Conservation (phyloP, 1,139 yeast species). For the Yamadazyma buinensis region DNA sequence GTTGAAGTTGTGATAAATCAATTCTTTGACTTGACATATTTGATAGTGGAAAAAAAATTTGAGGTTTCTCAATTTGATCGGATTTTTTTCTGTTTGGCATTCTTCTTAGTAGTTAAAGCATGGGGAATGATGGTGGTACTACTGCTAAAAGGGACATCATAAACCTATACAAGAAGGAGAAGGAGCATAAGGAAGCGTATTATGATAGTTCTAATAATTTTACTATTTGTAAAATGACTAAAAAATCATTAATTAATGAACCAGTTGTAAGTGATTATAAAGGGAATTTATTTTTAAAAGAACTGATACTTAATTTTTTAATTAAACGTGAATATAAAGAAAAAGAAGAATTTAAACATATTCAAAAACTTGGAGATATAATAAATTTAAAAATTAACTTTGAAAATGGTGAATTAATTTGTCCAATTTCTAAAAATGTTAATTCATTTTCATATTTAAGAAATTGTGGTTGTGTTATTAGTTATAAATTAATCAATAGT, state of each 20-base stretch:
- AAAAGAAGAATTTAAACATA: conserved; percentile 29
- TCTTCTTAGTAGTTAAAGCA: too few relatives aligned
- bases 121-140: conserved; percentile 54
- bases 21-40: conserved; percentile 22
- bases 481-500: conserved; percentile 21
- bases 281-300: conserved; percentile 71
- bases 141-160: conserved; percentile 45
- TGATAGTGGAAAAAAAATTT: not conserved
- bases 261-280: conserved; percentile 67
- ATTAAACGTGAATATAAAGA: conserved; percentile 25
- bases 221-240: conserved; percentile 25
- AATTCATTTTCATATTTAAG: conserved; percentile 29
- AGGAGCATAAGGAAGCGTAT: conserved; percentile 25
- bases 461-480: conserved; percentile 41
- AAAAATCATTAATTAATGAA: conserved; percentile 21
- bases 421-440: conserved; percentile 41
- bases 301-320: conserved; percentile 57
- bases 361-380: conserved; percentile 32
- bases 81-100: too few relatives aligned
- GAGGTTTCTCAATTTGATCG: too few relatives aligned
- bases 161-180: conserved; percentile 22
- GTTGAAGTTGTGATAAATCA: conserved; percentile 67
- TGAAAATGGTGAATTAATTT: conserved; percentile 36
- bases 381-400: conserved; percentile 26
- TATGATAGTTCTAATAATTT: conserved; percentile 13